Base-by-base conservation (phyloP, 148 eudicot species). In the Spergularia bocconei region DNA sequence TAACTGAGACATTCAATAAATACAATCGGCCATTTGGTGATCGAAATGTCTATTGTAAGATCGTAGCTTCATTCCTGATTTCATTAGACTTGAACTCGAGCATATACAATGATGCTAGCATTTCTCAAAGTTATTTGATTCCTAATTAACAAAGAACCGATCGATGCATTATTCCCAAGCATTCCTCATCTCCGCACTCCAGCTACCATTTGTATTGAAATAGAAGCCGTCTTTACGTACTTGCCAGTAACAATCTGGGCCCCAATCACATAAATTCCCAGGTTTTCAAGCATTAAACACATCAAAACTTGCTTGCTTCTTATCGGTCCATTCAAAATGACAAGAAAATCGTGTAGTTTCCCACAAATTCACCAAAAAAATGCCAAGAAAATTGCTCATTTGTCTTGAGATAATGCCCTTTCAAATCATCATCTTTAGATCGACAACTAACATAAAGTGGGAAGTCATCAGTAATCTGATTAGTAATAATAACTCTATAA, bases 361-460 rank as follows among this genome's bases (percentile, higher is more conserved):
- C 68, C 50, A 64, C 36, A 64, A 36, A 38, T 64, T 64, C 15
- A 15, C 8, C 36, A 38, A 1, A 64, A 64, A 64, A 64, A 64
- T 64, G 12, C 68, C 68, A 64, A 5, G 68, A 64, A 64, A 64
- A 64, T 64, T 64, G 48, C 3, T 38, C 68, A 64, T 64, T 15
- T 5, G 6, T 17, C n/a, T 64, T 64, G 6, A 64, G n/a, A 64
- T 64, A 64, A 64, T 64, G 68, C 4, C 15, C 68, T 64, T 47
- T 47, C 12, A 64, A 64, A 64, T 64, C 68, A 25, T 64, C 11
- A 14, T 36, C 48, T 64, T 64, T 64, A 2, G 47, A 64, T 64
- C 33, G 50, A 64, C 68, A 64, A 20, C 68, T 11, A 15, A 64
- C 48, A 11, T 64, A 64, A 33, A 64, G 20, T 13, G 48, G 48